Base-by-base conservation (phyloP, 2,329 filamentous ascomycete genomes). In the Lasiodiplodia sp. region DNA sequence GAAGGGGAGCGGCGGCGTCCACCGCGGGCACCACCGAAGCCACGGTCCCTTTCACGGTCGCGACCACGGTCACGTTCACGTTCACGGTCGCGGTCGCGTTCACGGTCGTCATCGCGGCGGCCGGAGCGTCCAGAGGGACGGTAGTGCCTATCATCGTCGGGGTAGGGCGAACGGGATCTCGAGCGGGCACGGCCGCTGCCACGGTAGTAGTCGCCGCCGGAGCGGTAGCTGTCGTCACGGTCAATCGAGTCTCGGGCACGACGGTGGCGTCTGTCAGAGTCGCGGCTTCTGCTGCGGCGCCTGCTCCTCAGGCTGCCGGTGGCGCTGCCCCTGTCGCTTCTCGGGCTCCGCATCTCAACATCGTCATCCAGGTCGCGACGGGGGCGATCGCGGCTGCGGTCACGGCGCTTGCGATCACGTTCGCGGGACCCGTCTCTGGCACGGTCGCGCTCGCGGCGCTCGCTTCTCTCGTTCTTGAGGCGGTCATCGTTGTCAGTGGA, bases 11-110 rank as follows among this genome's bases (percentile, higher is more conserved):
- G 70, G 53, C 78, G 85, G 71, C 86, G 84, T 60, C 88, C 78
- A 71, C 78, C 75, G 68, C 71, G 81, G 69, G 28, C 28, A 28
- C 84, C 83, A 71, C 87, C 75, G 60, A 73, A 71, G 51, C 86
- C 88, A 71, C 85, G 84, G 73, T 87, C 86, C 70, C 88, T 84
- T 68, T 87, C 82, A 73, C 85, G 84, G 69, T 89, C 83, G 71
- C 88, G 84, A 71, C 90, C 76, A 63, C 74, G 72, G 52, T 86
- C 88, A 72, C 85, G 84, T 73, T 87, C 86, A 71, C 85, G 84
- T 73, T 87, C 86, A 73, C 85, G 84, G 69, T 88, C 86, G 74
- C 84, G 83, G 63, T 86, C 85, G 69, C 82, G 82, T 69, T 86
- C 85, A 72, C 88, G 85, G 73, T 82, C 82, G 72, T 84, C 82